Percentiles rank a stretch among this genome's conserved stretches.
Evolutionary conservation across 192 early-diverging fungal species (phyloP).

Genomic region (Coemansia sp.): DNA sequence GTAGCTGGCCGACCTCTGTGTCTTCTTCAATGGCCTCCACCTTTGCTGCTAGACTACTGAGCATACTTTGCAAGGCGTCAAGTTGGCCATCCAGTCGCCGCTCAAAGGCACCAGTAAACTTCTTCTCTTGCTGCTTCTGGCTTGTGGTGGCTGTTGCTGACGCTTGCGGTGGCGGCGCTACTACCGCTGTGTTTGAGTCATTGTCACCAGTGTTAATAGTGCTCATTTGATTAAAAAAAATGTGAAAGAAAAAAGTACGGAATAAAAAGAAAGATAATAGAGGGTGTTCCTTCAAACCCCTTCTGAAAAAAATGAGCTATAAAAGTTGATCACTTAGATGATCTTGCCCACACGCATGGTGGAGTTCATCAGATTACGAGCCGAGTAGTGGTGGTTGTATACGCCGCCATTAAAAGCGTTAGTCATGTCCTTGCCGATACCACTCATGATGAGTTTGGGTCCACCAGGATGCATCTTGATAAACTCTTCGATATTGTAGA

Average conservation of each 20-base stretch:
- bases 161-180: neutral
- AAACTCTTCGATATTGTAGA: conserved; percentile 84
- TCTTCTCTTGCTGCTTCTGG: neutral
- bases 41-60: conserved; percentile 22
- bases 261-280: conserved; percentile 4
- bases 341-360: conserved; percentile 56
- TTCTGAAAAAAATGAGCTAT: neutral
- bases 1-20: neutral
- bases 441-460: conserved; percentile 65
- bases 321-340: conserved; percentile 18
- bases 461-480: conserved; percentile 91
- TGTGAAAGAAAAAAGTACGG: neutral
- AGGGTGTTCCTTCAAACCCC: neutral
- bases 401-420: conserved; percentile 88
- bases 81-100: conserved; percentile 19
- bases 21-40: conserved; percentile 23
- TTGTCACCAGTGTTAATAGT: neutral
- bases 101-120: neutral
- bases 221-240: conserved; percentile 4
- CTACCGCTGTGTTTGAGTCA: neutral
- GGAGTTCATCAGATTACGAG: conserved; percentile 73
- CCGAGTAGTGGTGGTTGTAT: conserved; percentile 90
- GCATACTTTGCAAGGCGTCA: conserved; percentile 22
- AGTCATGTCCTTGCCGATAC: conserved; percentile 86
- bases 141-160: neutral